Evolutionary conservation across 2,329 filamentous ascomycete genomes (phyloP), one percentile per base, ranked within the genome.

Genomic region (Sarocladium strictum): DNA sequence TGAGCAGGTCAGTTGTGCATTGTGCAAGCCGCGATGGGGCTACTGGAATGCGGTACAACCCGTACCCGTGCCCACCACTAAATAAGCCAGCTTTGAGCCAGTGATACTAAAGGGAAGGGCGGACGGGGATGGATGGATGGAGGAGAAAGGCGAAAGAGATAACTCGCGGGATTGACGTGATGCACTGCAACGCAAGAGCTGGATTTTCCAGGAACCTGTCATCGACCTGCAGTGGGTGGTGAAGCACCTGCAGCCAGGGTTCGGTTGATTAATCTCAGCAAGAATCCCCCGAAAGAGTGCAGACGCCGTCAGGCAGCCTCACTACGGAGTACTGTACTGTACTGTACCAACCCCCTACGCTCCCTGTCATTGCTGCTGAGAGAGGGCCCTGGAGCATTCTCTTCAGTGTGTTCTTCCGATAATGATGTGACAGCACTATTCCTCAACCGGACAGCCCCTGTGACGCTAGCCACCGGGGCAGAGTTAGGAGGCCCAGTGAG

Each of bases 61-160:
- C 47, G 47, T 35, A 35, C 47, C 27, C 47, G 47, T 51, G 17
- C 47, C 47, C 47, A 51, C 47, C 17, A 17, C 38, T 23, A n/a
- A 27, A 4, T n/a, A 24, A 15, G 40, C 3, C 40, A 5, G 15
- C 17, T 21, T n/a, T 15, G 4, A 9, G 43, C n/a, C 9, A 29
- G 14, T 7, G n/a, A 9, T 23, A 24, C 10, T 29, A n/a, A 11
- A 23, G 3, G 40, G 40, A 43, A 7, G 43, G 43, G 29, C 15
- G 43, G 23, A 27, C 19, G 38, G 24, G 4, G 43, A 27, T 27
- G 43, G 43, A 27, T 12, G 29, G 29, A 32, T 6, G 12, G 29
- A 32, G 7, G 29, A 32, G 29, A 32, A 12, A 32, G 12, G 29
- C 29, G 29, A n/a, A n/a, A n/a, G n/a, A n/a, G n/a, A n/a, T n/a